Evolutionary conservation across 805 yeast genomes (phyloP).

Genomic region (Teunomyces stri): DNA sequence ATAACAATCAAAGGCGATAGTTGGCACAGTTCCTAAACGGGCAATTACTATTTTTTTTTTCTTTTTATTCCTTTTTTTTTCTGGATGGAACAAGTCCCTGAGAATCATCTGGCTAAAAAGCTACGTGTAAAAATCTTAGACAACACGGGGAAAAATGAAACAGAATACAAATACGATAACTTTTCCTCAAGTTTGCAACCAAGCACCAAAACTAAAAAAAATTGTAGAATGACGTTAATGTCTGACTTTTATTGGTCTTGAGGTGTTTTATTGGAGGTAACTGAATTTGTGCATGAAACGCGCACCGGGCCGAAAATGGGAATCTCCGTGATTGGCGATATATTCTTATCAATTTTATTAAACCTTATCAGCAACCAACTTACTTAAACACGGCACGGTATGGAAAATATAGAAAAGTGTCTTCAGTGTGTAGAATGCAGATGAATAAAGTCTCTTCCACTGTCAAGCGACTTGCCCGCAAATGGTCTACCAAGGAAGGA

Average conservation of each 20-base stretch:
- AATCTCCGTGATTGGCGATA: background rate
- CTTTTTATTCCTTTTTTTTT: background rate
- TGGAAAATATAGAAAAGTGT: background rate
- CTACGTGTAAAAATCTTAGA: background rate
- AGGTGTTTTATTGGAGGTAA: background rate
- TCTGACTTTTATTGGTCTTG: background rate
- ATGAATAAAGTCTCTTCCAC: background rate
- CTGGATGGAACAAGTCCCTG: background rate
- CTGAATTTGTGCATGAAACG: background rate
- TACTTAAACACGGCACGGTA: background rate
- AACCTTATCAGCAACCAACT: background rate
- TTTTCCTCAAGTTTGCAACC: no score
- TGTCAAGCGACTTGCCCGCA: constrained; percentile 27
- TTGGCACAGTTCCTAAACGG: background rate
- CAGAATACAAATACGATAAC: no score
- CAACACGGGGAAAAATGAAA: background rate
- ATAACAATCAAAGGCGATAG: background rate
- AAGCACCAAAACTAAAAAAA: no score
- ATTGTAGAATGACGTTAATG: background rate
- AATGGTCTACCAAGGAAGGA: constrained; percentile 75
- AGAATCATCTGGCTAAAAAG: background rate
- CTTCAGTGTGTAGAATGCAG: no score
- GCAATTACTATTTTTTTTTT: background rate
- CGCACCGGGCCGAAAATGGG: background rate
- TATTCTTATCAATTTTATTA: background rate